Percentiles rank a stretch among this genome's conserved stretches.
Evolutionary conservation across 176 grass and related monocot genomes (phyloP).

Genomic region (Panicum miliaceum): DNA sequence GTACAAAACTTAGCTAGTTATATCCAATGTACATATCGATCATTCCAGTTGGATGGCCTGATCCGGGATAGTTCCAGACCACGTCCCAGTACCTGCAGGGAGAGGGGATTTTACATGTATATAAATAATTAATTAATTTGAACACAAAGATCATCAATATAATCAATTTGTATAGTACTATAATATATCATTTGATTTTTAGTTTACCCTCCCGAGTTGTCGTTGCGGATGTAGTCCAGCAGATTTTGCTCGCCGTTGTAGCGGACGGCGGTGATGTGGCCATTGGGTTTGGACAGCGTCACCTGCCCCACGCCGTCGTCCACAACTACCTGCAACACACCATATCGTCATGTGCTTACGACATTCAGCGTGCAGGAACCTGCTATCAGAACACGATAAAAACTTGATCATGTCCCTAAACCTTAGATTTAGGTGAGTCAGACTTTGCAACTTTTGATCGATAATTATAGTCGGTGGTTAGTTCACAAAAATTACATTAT

Average conservation of each 20-base stretch:
- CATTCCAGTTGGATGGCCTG: constrained; percentile 24
- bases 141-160: neutral
- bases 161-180: too few relatives aligned
- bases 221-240: constrained; percentile 7
- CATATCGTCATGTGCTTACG: too few relatives aligned
- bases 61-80: constrained; percentile 50
- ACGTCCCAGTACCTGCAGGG: constrained; percentile 78
- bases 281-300: constrained; percentile 56
- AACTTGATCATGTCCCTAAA: too few relatives aligned
- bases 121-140: neutral
- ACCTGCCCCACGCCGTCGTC: constrained; percentile 78
- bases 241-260: constrained; percentile 63
- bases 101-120: too few relatives aligned
- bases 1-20: neutral
- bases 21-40: constrained; percentile 46
- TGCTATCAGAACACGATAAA: too few relatives aligned
- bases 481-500: too few relatives aligned
- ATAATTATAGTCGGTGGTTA: too few relatives aligned
- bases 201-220: constrained; percentile 53
- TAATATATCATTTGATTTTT: too few relatives aligned
- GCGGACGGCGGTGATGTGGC: constrained; percentile 55
- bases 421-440: too few relatives aligned
- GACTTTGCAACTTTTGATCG: too few relatives aligned
- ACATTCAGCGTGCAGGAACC: too few relatives aligned
- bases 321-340: constrained; percentile 56